Evolutionary conservation across 2,329 filamentous ascomycete genomes (phyloP).

Genomic region (Penicillium sp.): DNA sequence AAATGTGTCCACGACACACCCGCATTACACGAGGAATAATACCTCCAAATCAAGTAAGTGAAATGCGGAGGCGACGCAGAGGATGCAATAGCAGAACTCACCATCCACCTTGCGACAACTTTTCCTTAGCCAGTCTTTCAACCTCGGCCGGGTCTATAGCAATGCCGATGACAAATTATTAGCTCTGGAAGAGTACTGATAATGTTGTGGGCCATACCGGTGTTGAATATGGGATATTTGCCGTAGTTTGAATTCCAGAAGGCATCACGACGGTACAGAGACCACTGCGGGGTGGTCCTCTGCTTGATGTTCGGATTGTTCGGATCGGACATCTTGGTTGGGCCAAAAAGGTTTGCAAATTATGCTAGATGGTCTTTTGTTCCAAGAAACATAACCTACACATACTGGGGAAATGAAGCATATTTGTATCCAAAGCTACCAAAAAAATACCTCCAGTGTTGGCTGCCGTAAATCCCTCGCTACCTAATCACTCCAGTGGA

Average conservation of each 20-base stretch:
- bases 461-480: too few species aligned
- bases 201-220: neutral
- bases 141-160: neutral
- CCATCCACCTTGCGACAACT: neutral
- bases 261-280: slow-evolving; percentile 4
- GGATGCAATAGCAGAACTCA: neutral
- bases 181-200: neutral
- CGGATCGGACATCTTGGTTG: slow-evolving; percentile 1
- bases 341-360: too few species aligned
- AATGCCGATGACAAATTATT: neutral
- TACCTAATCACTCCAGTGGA: too few species aligned
- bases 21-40: slow-evolving; percentile 32
- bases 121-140: neutral
- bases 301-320: slow-evolving; percentile 6
- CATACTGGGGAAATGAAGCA: too few species aligned
- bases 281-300: slow-evolving; percentile 5
- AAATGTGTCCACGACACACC: slow-evolving; percentile 38
- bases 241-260: slow-evolving; percentile 8
- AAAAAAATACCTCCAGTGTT: too few species aligned
- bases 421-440: too few species aligned
- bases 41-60: neutral
- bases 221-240: slow-evolving; percentile 6
- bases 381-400: too few species aligned
- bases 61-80: too few species aligned
- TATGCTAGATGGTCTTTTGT: too few species aligned